Conservation (phyloP, 768 basidiomycete genomes). For the Naematelia aurantialba region DNA sequence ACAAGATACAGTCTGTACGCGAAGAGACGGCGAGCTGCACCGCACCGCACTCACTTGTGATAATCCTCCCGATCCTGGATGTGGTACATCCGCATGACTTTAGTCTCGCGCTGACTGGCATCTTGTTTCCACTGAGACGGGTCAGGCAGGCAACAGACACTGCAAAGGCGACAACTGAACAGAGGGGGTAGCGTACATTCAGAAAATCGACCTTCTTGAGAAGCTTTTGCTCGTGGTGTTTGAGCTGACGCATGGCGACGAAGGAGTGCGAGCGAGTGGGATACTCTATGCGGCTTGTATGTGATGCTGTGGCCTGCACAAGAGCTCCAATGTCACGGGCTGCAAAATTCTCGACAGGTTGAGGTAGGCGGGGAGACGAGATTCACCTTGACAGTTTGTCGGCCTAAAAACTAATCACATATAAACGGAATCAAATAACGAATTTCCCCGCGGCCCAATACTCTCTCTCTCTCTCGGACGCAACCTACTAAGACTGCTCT, state of each 20-base stretch:
- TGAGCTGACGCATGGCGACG: conserved; percentile 73
- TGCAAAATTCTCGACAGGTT: no score
- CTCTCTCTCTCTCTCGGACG: not conserved
- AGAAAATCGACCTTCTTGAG: conserved; percentile 97
- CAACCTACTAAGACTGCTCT: no score
- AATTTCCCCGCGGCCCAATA: not conserved
- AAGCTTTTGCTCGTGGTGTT: conserved; percentile 91
- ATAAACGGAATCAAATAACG: not conserved
- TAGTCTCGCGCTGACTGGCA: conserved; percentile 81
- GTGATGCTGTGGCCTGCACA: no score
- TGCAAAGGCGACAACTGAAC: not conserved
- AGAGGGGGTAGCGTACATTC: conserved; percentile 58
- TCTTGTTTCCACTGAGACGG: conserved; percentile 86
- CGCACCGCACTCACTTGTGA: conserved; percentile 65
- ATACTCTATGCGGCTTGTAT: no score
- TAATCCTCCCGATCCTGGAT: conserved; percentile 92
- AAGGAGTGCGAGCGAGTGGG: not conserved
- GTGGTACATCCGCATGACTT: conserved; percentile 92
- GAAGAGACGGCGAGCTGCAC: not conserved
- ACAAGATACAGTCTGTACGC: not conserved
- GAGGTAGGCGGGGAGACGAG: no score
- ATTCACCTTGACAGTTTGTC: no score
- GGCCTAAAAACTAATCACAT: not conserved
- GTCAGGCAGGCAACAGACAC: not conserved
- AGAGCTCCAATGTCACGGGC: no score